Conservation (phyloP, 2,329 filamentous ascomycete species). For the Coniochaeta hoffmannii region DNA sequence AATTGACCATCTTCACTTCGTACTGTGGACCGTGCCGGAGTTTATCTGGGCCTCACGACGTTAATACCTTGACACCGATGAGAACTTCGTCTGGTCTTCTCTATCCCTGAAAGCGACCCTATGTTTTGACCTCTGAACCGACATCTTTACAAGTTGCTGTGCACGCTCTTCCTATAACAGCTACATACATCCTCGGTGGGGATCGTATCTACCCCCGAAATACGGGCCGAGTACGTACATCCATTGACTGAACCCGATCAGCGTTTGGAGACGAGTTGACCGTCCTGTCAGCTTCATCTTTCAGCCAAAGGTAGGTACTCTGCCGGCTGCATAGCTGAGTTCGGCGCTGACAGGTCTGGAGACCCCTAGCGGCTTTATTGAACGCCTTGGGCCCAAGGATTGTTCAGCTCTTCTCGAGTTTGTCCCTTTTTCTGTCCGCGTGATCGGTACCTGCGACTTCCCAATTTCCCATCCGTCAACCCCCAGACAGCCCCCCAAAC, state of each 20-base stretch:
- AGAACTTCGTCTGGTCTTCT: not conserved
- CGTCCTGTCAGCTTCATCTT: not conserved
- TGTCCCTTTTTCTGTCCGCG: slow-evolving; percentile 3
- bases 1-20: not conserved
- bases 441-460: slow-evolving; percentile 1
- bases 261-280: no score
- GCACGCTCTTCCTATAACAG: not conserved
- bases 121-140: not conserved
- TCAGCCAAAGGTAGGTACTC: not conserved
- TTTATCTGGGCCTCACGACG: not conserved
- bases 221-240: not conserved
- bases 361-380: not conserved
- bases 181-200: not conserved
- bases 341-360: not conserved
- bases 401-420: not conserved
- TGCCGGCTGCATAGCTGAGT: not conserved
- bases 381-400: not conserved
- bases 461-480: slow-evolving; percentile 1
- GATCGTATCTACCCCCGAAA: not conserved
- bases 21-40: not conserved
- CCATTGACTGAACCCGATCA: no score
- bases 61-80: not conserved
- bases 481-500: slow-evolving; percentile 2
- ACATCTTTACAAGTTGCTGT: not conserved
- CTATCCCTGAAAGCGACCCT: not conserved